Percentiles rank a stretch among this genome's conserved stretches.
Conservation (phyloP, 768 basidiomycete genomes). For the Chalciporus sphaerocephalus region DNA sequence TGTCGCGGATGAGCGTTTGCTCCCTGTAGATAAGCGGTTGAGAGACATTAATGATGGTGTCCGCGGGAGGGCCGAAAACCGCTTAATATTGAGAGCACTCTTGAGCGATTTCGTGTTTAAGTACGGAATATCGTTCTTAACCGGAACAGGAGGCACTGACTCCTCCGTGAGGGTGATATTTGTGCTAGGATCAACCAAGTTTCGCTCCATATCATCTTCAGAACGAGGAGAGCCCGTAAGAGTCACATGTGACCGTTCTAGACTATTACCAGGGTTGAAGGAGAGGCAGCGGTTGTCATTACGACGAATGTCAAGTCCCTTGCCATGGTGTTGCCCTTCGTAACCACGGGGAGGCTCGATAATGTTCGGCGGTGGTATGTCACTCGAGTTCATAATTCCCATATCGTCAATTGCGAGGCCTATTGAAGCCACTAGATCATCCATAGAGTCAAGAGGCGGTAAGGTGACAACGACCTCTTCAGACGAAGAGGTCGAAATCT, state of each 20-base stretch:
- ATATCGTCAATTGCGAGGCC: slow-evolving; percentile 38
- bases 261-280: slow-evolving; percentile 4
- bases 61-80: slow-evolving; percentile 57
- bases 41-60: slow-evolving; percentile 58
- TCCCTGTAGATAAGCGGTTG: slow-evolving; percentile 18
- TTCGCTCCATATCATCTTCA: slow-evolving; percentile 17
- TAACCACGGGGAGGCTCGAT: slow-evolving; percentile 37
- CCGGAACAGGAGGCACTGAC: slow-evolving; percentile 29
- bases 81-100: slow-evolving; percentile 34
- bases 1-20: slow-evolving; percentile 22
- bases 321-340: slow-evolving; percentile 24
- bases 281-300: slow-evolving; percentile 14
- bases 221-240: slow-evolving; percentile 13
- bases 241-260: slow-evolving; percentile 13
- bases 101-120: slow-evolving; percentile 24
- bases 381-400: slow-evolving; percentile 31
- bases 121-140: slow-evolving; percentile 21
- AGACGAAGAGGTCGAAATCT: slow-evolving; percentile 10
- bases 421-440: slow-evolving; percentile 36
- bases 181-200: slow-evolving; percentile 17
- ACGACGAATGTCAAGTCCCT: slow-evolving; percentile 32
- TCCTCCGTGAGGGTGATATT: slow-evolving; percentile 15
- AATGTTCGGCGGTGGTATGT: slow-evolving; percentile 37
- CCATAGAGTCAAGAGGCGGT: slow-evolving; percentile 32
- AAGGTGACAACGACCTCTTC: slow-evolving; percentile 17